These are phyloP conservation scores for Phialophora macrospora DNA, from an alignment of 2,329 filamentous ascomycete species.

Conservation along the genomic window DNA sequence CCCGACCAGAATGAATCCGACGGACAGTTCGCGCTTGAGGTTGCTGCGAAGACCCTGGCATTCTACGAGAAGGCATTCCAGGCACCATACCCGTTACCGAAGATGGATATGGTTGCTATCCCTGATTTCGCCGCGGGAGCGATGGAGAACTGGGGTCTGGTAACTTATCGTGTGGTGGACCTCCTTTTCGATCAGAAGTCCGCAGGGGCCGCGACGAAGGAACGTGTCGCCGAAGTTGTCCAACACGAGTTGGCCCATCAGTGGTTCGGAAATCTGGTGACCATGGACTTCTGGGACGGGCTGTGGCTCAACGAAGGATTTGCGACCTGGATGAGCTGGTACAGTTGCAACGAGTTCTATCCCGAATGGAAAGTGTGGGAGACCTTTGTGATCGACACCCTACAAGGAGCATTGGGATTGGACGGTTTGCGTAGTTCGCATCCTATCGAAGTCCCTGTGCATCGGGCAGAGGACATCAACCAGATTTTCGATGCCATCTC, in stretches of 20 bases:
- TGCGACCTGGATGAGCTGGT: constrained; percentile 91
- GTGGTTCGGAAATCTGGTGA: constrained; percentile 97
- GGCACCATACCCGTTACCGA: constrained; percentile 82
- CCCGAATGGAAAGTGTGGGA: constrained; percentile 99
- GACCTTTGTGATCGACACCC: constrained; percentile 88
- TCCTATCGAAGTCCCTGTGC: constrained; percentile 94
- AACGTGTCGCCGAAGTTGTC: constrained; percentile 91
- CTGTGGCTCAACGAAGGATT: constrained; percentile 96
- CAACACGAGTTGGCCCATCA: constrained; percentile 97
- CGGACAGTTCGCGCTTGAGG: constrained; percentile 85
- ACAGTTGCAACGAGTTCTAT: constrained; percentile 92
- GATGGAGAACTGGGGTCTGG: constrained; percentile 98
- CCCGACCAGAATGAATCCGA: constrained; percentile 88
- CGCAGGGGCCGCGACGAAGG: constrained; percentile 84
- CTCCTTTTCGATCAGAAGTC: constrained; percentile 89
- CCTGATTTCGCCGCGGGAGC: constrained; percentile 94
- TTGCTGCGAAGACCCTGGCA: constrained; percentile 84
- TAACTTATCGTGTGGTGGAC: constrained; percentile 93
- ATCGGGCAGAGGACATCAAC: constrained; percentile 93
- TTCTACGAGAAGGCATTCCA: constrained; percentile 97
- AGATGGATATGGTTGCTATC: constrained; percentile 97
- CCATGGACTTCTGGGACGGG: constrained; percentile 99
- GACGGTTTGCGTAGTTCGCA: constrained; percentile 94
- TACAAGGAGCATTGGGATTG: constrained; percentile 83
- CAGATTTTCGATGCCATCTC: constrained; percentile 98